phyloP scores from a whole-genome alignment of 1,139 yeast genomes.

The Taiozyma sp. region DNA sequence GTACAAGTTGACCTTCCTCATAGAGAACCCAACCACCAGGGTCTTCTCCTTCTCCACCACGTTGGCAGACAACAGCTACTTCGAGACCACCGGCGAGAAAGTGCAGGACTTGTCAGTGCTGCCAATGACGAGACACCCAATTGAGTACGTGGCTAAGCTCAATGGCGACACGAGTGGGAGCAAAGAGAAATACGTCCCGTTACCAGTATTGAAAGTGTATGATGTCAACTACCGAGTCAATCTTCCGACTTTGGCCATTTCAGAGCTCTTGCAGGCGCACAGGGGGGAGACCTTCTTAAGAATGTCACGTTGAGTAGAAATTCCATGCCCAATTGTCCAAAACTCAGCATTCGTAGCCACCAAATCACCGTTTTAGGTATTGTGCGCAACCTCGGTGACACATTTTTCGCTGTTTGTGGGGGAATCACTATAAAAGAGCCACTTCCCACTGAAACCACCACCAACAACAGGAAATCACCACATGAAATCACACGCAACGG shows the following conservation, averaged over 20 bases:
- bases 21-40: constrained; percentile 73
- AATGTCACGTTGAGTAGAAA: neutral
- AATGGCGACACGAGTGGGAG: constrained; percentile 9
- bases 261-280: constrained; percentile 11
- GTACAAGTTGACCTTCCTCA: constrained; percentile 38
- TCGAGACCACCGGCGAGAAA: constrained; percentile 28
- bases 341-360: neutral
- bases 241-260: constrained; percentile 40
- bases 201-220: constrained; percentile 56
- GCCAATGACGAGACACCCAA: constrained; percentile 51
- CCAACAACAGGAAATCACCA: neutral
- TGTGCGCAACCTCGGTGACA: neutral
- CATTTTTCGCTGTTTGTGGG: neutral
- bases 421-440: neutral
- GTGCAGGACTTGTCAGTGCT: constrained; percentile 40
- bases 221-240: constrained; percentile 64
- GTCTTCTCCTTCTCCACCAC: constrained; percentile 57
- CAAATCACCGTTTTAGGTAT: neutral
- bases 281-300: constrained; percentile 17
- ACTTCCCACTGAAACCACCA: neutral
- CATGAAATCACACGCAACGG: neutral
- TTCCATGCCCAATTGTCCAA: no score
- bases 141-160: constrained; percentile 34
- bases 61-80: constrained; percentile 32
- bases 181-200: constrained; percentile 26